These are phyloP conservation scores for Carex scoparia DNA, from an alignment of 176 grass and related monocot species.

Conservation along the genomic window DNA sequence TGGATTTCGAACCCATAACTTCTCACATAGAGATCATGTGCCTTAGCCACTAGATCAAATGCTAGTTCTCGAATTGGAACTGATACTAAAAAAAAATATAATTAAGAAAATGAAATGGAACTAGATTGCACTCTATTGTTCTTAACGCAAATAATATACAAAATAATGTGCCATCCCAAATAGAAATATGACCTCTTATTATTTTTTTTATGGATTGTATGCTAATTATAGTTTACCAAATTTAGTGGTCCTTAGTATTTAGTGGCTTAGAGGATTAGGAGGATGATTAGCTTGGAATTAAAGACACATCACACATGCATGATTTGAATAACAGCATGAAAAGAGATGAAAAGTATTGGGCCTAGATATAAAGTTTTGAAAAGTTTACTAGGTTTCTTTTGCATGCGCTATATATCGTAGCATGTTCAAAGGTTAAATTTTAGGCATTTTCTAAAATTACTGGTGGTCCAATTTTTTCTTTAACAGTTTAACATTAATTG, in stretches of 20 bases:
- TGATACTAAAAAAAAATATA: neutral
- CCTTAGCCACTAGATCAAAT: no score
- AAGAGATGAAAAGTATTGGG: neutral
- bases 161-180: neutral
- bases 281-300: constrained; percentile 14
- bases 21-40: no score
- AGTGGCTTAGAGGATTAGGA: constrained; percentile 2
- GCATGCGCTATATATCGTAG: neutral
- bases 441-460: neutral
- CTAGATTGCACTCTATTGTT: neutral
- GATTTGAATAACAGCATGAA: neutral
- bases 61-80: neutral
- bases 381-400: neutral
- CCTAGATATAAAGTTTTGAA: neutral
- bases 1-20: no score
- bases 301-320: neutral
- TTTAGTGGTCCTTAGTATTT: neutral
- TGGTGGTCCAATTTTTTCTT: neutral
- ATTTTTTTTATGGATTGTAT: neutral
- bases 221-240: constrained; percentile 4
- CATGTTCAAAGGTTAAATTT: neutral
- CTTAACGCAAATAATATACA: neutral
- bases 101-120: neutral
- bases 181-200: neutral
- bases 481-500: neutral